Evolutionary conservation across 106 monocot genomes (phyloP), one percentile per base, ranked within the genome.

Genomic region (Amphibolis antarctica): DNA sequence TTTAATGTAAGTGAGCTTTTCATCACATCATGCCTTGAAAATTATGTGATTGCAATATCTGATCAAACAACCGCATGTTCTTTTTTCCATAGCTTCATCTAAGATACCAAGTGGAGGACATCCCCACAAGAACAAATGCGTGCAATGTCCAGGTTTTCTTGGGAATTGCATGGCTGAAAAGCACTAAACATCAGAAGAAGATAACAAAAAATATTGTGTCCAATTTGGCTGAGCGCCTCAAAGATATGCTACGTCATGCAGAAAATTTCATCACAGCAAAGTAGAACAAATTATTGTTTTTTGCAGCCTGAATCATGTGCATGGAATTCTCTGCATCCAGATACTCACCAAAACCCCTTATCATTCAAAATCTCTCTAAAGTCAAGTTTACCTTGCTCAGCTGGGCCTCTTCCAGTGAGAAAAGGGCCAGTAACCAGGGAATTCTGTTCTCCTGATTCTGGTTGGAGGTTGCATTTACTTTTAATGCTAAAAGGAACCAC

Each of bases 121-220:
- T 64, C 5, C 26, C 83, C 14, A 75, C 76, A 0, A 85, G 77
- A 71, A 55, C 73, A 7, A 85, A 81, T 54, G 78, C 85, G 22
- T 86, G 85, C 79, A 78, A 66, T 67, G 85, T 88, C 42, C 72
- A 75, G 42, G 88, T 79, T 13, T 83, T 44, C 11, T 17, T 83
- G 12, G 93, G 93, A 20, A 77, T 93, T 66, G 76, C 72, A 46
- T 88, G 93, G 88, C 65, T 85, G 64, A 93, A 93, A 52, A 83
- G 77, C 60, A 85, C 81, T 21, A 93, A 88, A 15, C 83, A 83
- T 77, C 83, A 88, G 65, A 93, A 88, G 74, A 83, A 70, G 62
- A 86, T 93, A 12, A 69, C 78, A 20, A 79, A 85, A 55, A 83
- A 73, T 42, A 67, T 83, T 12, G 60, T 80, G 36, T 78, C 88